Conservation (phyloP, 495 filamentous ascomycete species). For the Neurospora sp. region DNA sequence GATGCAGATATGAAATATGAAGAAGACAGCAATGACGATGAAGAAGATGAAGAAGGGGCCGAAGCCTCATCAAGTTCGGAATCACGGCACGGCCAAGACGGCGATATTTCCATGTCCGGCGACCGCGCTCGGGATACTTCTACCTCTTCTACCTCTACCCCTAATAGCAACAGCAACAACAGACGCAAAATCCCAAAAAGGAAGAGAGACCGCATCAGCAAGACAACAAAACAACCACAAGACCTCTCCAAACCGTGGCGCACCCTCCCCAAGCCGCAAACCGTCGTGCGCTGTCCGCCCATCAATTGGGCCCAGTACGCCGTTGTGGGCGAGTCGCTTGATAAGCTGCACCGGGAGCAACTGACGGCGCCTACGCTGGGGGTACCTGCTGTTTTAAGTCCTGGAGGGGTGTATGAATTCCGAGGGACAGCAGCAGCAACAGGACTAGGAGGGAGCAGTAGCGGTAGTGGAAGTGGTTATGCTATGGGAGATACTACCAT, state of each 20-base stretch:
- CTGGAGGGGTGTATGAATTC: slow-evolving; percentile 33
- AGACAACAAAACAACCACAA: background rate
- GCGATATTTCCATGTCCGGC: background rate
- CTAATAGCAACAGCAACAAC: background rate
- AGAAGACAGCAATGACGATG: slow-evolving; percentile 8
- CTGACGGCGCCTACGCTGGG: slow-evolving; percentile 50
- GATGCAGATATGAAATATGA: slow-evolving; percentile 20
- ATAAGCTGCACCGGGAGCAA: slow-evolving; percentile 77
- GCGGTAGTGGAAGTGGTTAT: background rate
- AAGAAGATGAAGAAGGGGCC: slow-evolving; percentile 1
- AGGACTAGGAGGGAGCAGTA: background rate
- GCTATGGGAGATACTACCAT: background rate
- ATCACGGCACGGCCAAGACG: background rate
- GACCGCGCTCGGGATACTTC: background rate
- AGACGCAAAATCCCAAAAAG: slow-evolving; percentile 5
- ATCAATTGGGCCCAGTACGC: slow-evolving; percentile 90
- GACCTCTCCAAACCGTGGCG: slow-evolving; percentile 15
- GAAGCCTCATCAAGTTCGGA: background rate
- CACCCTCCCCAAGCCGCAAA: slow-evolving; percentile 67
- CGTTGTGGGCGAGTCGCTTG: slow-evolving; percentile 67
- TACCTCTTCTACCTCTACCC: background rate
- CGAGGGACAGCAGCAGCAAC: slow-evolving; percentile 16
- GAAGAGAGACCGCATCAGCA: background rate
- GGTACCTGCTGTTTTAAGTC: slow-evolving; percentile 31
- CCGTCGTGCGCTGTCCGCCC: slow-evolving; percentile 70